A percentile compares a stretch with the other conserved stretches of the same genome.
Conservation (phyloP, 345 rosid genomes). For the Bruguiera parviflora region DNA sequence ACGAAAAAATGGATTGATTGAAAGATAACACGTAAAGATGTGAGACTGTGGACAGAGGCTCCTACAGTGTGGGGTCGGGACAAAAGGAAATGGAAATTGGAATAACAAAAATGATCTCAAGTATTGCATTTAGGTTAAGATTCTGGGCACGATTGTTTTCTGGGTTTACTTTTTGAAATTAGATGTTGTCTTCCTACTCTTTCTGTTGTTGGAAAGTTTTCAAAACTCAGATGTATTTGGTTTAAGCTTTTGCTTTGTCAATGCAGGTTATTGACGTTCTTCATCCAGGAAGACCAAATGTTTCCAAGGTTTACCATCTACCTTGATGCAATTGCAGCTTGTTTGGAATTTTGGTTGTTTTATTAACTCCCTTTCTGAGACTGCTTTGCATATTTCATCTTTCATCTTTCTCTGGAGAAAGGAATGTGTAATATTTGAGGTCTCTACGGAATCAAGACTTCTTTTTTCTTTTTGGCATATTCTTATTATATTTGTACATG, state of each 20-base stretch:
- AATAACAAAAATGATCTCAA: too few relatives aligned
- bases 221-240: not conserved
- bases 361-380: not conserved
- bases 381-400: not conserved
- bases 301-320: constrained; percentile 59
- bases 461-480: too few relatives aligned
- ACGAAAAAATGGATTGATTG: too few relatives aligned
- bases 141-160: too few relatives aligned
- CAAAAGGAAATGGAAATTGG: too few relatives aligned
- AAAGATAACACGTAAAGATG: too few relatives aligned
- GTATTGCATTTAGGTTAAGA: too few relatives aligned
- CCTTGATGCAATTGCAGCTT: not conserved
- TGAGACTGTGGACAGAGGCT: too few relatives aligned
- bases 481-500: too few relatives aligned
- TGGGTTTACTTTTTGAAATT: too few relatives aligned
- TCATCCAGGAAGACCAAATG: constrained; percentile 94
- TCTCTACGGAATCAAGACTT: too few relatives aligned
- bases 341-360: not conserved
- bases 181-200: not conserved
- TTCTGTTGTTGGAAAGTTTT: not conserved
- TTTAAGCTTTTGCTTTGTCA: not conserved
- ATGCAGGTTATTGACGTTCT: constrained; percentile 87
- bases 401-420: not conserved
- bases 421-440: not conserved
- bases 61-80: too few relatives aligned